Percentiles rank a stretch among this genome's conserved stretches.
Conservation (phyloP, 2,329 filamentous ascomycete species). For the Eutypa lata region DNA sequence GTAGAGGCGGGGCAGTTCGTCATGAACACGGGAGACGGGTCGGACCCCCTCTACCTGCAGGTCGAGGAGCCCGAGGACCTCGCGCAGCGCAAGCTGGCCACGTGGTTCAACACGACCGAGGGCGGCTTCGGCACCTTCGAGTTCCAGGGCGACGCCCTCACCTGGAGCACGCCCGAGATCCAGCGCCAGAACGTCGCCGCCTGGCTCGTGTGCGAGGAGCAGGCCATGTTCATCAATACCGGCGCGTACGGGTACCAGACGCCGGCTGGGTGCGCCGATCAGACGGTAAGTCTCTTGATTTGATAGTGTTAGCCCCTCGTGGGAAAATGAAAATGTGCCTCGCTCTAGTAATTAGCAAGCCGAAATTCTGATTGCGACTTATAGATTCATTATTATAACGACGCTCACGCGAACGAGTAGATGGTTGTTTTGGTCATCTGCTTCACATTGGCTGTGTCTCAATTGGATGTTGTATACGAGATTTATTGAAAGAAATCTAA, state of each 20-base stretch:
- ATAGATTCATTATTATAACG: too few relatives aligned
- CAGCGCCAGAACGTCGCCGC: slow-evolving; percentile 53
- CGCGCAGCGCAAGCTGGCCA: slow-evolving; percentile 44
- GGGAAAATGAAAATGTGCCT: too few relatives aligned
- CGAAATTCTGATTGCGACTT: too few relatives aligned
- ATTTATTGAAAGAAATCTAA: too few relatives aligned
- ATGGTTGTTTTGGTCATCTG: too few relatives aligned
- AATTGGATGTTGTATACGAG: too few relatives aligned
- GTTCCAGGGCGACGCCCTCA: slow-evolving; percentile 56
- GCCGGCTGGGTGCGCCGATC: slow-evolving; percentile 54
- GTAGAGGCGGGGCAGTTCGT: slow-evolving; percentile 56
- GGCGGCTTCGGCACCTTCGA: slow-evolving; percentile 55
- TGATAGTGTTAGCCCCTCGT: too few relatives aligned
- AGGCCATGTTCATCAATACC: slow-evolving; percentile 55
- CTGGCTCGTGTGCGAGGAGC: slow-evolving; percentile 55
- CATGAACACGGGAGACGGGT: slow-evolving; percentile 39
- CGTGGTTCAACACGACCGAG: slow-evolving; percentile 48
- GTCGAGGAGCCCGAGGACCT: slow-evolving; percentile 44
- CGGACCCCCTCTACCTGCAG: slow-evolving; percentile 40
- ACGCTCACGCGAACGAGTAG: too few relatives aligned
- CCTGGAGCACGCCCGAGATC: slow-evolving; percentile 48
- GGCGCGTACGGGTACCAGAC: slow-evolving; percentile 58
- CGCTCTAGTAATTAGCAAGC: too few relatives aligned
- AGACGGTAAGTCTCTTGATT: slow-evolving; percentile 44
- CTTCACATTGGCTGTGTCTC: too few relatives aligned